These are phyloP conservation scores for Salix viminalis DNA, from an alignment of 345 rosid genomes.

Conservation along the genomic window DNA sequence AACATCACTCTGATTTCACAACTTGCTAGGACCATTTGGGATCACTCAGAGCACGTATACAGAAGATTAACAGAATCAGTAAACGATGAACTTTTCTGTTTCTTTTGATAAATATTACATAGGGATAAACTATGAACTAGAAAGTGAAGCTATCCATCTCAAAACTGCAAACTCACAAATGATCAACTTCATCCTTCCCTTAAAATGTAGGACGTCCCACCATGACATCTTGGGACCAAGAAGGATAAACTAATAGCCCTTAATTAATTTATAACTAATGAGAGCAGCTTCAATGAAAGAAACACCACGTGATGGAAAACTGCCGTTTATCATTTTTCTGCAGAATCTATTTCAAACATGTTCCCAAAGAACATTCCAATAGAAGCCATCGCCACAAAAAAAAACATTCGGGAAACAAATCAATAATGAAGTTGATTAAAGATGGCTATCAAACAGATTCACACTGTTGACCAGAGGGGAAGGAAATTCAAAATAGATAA, in stretches of 20 bases:
- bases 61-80: not conserved
- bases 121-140: not conserved
- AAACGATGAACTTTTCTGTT: not conserved
- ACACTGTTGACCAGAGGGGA: constrained; percentile 93
- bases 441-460: constrained; percentile 5
- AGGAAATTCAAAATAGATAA: constrained; percentile 81
- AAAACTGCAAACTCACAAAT: not conserved
- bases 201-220: not conserved
- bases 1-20: constrained; percentile 28
- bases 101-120: not conserved
- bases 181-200: not conserved
- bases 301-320: not conserved
- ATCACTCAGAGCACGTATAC: constrained; percentile 63
- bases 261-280: no score
- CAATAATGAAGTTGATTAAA: not conserved
- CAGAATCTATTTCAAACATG: not conserved
- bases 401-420: not conserved
- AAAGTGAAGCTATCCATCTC: not conserved
- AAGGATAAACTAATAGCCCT: not conserved
- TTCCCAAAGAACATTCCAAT: not conserved
- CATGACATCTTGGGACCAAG: not conserved
- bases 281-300: not conserved
- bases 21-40: constrained; percentile 81
- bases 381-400: no score
- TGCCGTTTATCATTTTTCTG: not conserved